Conservation (phyloP, 441 rosid genomes). For the Kokia cookei region DNA sequence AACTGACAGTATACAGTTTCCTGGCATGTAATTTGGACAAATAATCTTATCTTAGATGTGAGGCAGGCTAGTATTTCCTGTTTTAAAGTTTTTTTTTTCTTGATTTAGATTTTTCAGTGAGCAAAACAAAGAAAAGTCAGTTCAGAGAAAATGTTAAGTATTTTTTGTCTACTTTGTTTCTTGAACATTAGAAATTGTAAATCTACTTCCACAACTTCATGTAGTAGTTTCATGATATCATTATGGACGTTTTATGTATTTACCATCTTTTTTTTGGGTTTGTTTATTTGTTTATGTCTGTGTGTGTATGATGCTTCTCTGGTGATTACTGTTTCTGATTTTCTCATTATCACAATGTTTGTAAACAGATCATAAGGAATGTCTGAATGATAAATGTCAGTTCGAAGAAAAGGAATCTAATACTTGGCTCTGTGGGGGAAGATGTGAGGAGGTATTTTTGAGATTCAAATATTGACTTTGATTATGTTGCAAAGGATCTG, state of each 20-base stretch:
- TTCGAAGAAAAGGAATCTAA: slow-evolving; percentile 35
- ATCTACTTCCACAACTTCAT: not conserved
- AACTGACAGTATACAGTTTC: slow-evolving; percentile 2
- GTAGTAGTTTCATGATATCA: slow-evolving; percentile 3
- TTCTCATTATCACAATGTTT: slow-evolving; percentile 15
- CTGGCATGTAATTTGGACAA: not conserved
- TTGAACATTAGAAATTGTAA: not conserved
- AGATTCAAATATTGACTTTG: slow-evolving; percentile 1
- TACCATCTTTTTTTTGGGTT: not conserved
- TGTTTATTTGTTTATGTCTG: not conserved
- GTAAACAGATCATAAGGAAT: slow-evolving; percentile 64
- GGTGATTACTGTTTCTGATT: slow-evolving; percentile 8
- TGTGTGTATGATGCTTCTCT: slow-evolving; percentile 6
- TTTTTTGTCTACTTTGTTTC: not conserved
- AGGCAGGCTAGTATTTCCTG: not conserved
- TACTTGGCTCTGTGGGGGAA: slow-evolving; percentile 60
- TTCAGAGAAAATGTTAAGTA: not conserved
- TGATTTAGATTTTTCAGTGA: not conserved
- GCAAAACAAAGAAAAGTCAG: not conserved
- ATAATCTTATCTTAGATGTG: not conserved
- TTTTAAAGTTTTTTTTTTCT: not conserved
- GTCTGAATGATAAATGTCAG: slow-evolving; percentile 36
- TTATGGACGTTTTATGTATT: not conserved
- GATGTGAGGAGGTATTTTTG: slow-evolving; percentile 63
- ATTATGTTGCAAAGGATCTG: slow-evolving; percentile 5